Evolutionary conservation across 1,284 basidiomycete genomes (phyloP), one percentile per base, ranked within the genome.

Genomic region (Phylloporus gajari): DNA sequence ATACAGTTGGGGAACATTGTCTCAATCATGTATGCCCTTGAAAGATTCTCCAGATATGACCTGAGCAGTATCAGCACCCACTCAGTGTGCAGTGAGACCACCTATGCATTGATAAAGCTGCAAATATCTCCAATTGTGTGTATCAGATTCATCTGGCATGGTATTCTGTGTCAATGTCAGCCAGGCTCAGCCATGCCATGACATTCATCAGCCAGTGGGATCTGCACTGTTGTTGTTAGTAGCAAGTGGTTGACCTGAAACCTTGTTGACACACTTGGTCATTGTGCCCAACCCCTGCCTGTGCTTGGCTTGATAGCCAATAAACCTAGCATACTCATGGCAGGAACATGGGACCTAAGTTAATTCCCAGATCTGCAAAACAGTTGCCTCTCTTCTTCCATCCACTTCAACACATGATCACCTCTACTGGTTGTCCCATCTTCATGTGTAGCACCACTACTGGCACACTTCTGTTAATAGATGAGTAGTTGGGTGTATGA

Each of bases 201-300:
- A 48, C 27, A 62, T 87, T 48, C 73, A 93, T 98, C 97, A 17
- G 93, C 94, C 63, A 99, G 82, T 64, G 97, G 88, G 69, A 99
- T 88, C 85, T 98, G 97, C n/a, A 99, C 88, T 79, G 91, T 95
- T 46, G 97, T 98, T 68, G 92, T 94, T 3, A 97, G 97, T 81
- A 90, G 87, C 27, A 85, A 88, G 77, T 90, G 88, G 80, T 99
- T 96, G 8, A 98, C 94, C 81, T 94, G 91, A 80, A 98, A 97
- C 72, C 86, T 84, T 35, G 91, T 88, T 56, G 80, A 85, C 35
- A 90, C 81, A 69, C 81, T 86, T 59, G 86, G 82, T 65, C 84
- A 83, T 46, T 86, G 85, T 27, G 75, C 46, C 70, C n/a, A 25
- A 32, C n/a, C 27, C 21, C 40, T 1, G 4, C 72, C 51, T 6